Evolutionary conservation across 2,329 filamentous ascomycete species (phyloP), one percentile per base, ranked within the genome.

Genomic region (Pseudogymnoascus sp.): DNA sequence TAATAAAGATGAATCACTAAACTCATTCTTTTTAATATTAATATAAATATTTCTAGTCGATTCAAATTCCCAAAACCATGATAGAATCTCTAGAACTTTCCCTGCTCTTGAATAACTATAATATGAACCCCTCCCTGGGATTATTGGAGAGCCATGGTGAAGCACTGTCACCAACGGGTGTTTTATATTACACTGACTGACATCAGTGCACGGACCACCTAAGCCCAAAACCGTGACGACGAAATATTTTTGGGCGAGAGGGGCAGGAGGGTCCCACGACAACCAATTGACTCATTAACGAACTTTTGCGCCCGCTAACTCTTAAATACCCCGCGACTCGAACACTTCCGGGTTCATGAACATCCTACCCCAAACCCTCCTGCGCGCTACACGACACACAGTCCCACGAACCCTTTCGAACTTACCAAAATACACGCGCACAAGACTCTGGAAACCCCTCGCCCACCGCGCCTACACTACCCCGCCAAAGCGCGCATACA

Each of bases 221-320:
- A 6, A 50, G 16, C 41, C 41, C 41, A 6, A 50, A 50, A 50
- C 28, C 41, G 41, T 50, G 41, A 50, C 41, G 41, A 47, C 41
- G 41, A 30, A 50, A 50, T 50, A 50, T 50, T 50, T 50, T 50
- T 50, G 41, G 41, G 25, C 41, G 41, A 50, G 41, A 50, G 41
- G 41, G 22, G 41, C 41, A 50, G 22, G 41, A 50, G 41, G 41
- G 41, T 50, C 41, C 22, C 41, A 50, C 22, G 41, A 50, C 41
- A 14, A 50, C 41, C 41, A 50, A 30, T 50, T 50, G 41, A 47
- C 41, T 47, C 41, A 47, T 47, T 9, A 47, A 28, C n/a, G 41
- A 50, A 50, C 41, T 50, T 50, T 50, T 50, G 41, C 41, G 22
- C 41, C 41, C 41, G 41, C 41, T 50, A 50, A 50, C 41, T 50